Evolutionary conservation across 108 stramenopile species (phyloP).

Genomic region (Cylindrotheca closterium): DNA sequence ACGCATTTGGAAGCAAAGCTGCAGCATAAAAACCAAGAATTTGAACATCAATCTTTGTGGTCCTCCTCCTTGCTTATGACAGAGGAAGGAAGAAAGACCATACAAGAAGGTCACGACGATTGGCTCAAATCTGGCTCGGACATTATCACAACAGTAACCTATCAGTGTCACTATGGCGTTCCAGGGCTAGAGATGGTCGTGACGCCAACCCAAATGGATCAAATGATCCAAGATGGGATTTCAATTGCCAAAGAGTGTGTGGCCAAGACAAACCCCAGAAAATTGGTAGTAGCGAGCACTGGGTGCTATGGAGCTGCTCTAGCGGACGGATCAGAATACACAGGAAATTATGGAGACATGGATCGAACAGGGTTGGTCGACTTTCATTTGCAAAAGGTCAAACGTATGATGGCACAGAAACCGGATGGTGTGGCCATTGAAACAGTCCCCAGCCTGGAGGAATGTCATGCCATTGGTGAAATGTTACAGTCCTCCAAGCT

Average conservation of each 20-base stretch:
- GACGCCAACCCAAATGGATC: conserved; percentile 17
- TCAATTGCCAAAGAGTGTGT: conserved; percentile 39
- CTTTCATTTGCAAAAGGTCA: conserved; percentile 49
- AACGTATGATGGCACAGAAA: conserved; percentile 1
- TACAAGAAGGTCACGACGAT: conserved; percentile 48
- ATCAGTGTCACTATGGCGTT: conserved; percentile 55
- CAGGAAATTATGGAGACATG: conserved; percentile 38
- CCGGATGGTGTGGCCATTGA: conserved; percentile 65
- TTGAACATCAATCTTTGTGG: conserved; percentile 49
- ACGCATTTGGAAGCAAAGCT: conserved; percentile 44
- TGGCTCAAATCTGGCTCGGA: conserved; percentile 49
- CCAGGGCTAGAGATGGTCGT: neutral
- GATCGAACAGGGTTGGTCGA: conserved; percentile 22
- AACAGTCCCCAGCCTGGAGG: conserved; percentile 49
- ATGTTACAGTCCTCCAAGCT: conserved; percentile 2
- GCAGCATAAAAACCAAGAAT: conserved; percentile 11
- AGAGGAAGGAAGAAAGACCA: conserved; percentile 23
- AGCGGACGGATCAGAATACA: conserved; percentile 66
- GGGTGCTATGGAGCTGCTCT: conserved; percentile 61
- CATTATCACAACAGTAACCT: conserved; percentile 60
- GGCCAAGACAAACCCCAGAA: neutral
- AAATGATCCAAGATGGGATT: conserved; percentile 39
- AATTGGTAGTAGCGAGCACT: conserved; percentile 45
- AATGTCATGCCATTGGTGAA: conserved; percentile 19
- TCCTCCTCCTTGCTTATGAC: conserved; percentile 51